Base-by-base conservation (phyloP, 1,284 basidiomycete genomes). In the Ceratobasidium sp. region DNA sequence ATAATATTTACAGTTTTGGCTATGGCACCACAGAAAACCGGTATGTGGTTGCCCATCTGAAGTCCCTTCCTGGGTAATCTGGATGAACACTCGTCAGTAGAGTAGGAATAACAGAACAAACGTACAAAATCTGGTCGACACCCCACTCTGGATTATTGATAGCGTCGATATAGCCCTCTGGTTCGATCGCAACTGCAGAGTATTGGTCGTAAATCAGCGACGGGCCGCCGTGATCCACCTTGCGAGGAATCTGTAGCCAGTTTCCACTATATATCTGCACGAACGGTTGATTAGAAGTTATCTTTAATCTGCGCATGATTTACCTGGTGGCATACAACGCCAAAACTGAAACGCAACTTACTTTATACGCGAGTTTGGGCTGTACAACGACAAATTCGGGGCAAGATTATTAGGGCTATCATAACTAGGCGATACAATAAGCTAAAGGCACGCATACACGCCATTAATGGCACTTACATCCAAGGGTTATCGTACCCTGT, bases 101-200 rank as follows among this genome's bases (percentile, higher is more conserved):
- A 24, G 53, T 46, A 48, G 13, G 24, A 29, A 19, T 19, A 14
- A 2, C 41, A 16, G 9, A 64, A 19, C 19, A 19, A 24, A 81
- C 85, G 78, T 77, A 78, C 83, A n/a, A 85, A 49, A 87, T 85
- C 75, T 85, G 84, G 77, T 86, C 78, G 2, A 85, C 79, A 3
- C 81, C 81, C 78, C 84, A 85, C 72, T 84, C 80, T 2, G 84
- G 85, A 66, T 86, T 84, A 79, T 86, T 86, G 66, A 87, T 85
- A 8, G 82, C 86, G 77, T 85, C 86, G 27, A 87, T 85, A 58
- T 81, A 80, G 5, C 83, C 83, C 77, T 87, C 84, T 63, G 84
- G 84, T 78, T 87, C 86, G 43, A 87, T 82, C 14, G 86, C 86
- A n/a, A 87, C 74, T 73, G 85, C 86, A 1, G 84, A 84, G 74